phyloP scores from a whole-genome alignment of 768 basidiomycete genomes.

The Tricholomella constricta region DNA sequence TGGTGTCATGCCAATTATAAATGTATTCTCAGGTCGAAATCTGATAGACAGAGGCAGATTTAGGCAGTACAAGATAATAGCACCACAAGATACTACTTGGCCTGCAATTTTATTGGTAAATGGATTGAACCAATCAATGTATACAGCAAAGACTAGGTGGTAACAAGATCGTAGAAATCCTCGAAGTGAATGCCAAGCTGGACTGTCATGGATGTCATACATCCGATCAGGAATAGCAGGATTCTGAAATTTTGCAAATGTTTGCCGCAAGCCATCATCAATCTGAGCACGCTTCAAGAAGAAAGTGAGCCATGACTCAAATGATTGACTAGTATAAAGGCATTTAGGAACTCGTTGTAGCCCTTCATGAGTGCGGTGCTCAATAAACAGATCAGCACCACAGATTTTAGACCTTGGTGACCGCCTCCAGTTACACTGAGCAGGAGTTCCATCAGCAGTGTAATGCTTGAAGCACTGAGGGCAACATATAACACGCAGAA shows the following conservation, averaged over 20 bases:
- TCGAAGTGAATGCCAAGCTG: neutral
- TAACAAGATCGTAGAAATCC: conserved; percentile 1
- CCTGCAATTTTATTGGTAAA: no score
- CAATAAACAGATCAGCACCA: neutral
- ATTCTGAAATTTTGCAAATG: conserved; percentile 6
- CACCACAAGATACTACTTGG: conserved; percentile 6
- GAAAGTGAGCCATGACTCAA: conserved; percentile 4
- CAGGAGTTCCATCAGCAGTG: neutral
- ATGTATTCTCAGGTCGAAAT: conserved; percentile 4
- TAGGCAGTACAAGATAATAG: conserved; percentile 8
- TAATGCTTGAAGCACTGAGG: conserved; percentile 4
- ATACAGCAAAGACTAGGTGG: conserved; percentile 2
- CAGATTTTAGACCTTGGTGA: neutral
- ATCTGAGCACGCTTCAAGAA: conserved; percentile 3
- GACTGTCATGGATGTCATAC: conserved; percentile 9
- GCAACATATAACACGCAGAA: neutral
- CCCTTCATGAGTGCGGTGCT: neutral
- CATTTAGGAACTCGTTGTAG: neutral
- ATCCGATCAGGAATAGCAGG: conserved; percentile 1
- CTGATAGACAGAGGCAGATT: conserved; percentile 5
- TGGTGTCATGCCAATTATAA: conserved; percentile 1
- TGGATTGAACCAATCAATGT: conserved; percentile 10
- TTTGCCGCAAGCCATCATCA: conserved; percentile 4
- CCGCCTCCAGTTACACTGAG: neutral
- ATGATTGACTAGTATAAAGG: neutral